These are phyloP conservation scores for Sporobolomyces phaffii DNA, from an alignment of 768 basidiomycete species.

Conservation along the genomic window DNA sequence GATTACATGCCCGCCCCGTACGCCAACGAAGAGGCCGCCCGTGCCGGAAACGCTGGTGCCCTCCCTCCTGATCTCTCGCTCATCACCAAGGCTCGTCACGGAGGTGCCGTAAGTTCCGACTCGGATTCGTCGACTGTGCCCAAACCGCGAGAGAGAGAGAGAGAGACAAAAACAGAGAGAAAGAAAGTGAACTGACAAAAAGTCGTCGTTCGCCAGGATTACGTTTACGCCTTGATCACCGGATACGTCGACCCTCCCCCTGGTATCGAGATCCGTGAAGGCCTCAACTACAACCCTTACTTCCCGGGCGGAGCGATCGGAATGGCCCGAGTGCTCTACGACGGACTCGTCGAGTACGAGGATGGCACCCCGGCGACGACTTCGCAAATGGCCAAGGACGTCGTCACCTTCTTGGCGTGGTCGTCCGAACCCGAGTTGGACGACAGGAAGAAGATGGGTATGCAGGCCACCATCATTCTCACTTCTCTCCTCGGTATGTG, in stretches of 20 bases:
- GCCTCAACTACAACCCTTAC: slow-evolving; percentile 96
- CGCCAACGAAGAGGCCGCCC: slow-evolving; percentile 94
- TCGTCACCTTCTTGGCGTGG: slow-evolving; percentile 49
- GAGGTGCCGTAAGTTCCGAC: slow-evolving; percentile 59
- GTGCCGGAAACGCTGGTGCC: slow-evolving; percentile 87
- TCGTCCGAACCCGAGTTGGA: slow-evolving; percentile 97
- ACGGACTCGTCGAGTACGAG: slow-evolving; percentile 91
- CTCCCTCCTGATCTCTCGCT: slow-evolving; percentile 94
- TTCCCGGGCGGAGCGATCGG: slow-evolving; percentile 98
- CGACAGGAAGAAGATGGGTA: slow-evolving; percentile 90
- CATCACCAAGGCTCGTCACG: slow-evolving; percentile 96
- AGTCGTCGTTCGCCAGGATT: slow-evolving; percentile 74
- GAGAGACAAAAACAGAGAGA: too few relatives aligned
- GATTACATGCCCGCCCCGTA: slow-evolving; percentile 95
- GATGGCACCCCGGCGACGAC: slow-evolving; percentile 96
- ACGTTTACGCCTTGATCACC: slow-evolving; percentile 91
- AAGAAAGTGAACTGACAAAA: too few relatives aligned
- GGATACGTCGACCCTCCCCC: slow-evolving; percentile 96
- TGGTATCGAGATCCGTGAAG: slow-evolving; percentile 87
- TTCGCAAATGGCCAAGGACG: slow-evolving; percentile 99
- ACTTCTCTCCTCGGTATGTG: slow-evolving; percentile 60
- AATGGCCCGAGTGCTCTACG: slow-evolving; percentile 95
- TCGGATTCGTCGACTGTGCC: too few relatives aligned
- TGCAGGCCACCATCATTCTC: slow-evolving; percentile 85
- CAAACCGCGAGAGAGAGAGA: too few relatives aligned